Evolutionary conservation across 495 filamentous ascomycete genomes (phyloP), one percentile per base, ranked within the genome.

Genomic region (Penicillium bovifimosum): DNA sequence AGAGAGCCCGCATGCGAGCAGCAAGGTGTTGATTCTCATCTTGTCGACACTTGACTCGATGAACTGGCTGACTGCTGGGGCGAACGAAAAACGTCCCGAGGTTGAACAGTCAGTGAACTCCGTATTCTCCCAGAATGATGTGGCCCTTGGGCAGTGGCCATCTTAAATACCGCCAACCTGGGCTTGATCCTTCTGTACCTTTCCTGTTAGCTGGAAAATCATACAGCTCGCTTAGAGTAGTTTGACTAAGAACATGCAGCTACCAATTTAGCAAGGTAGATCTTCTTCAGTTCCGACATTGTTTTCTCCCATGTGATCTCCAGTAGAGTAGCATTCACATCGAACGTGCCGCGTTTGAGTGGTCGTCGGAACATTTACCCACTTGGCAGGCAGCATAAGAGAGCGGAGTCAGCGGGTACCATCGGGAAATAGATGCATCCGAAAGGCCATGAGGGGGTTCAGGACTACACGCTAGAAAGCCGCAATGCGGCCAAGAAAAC

Each of bases 401-500:
- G 11, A 9, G 33, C 20, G 20, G 44, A 13, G 35, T 20, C 40
- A 41, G 24, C 16, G 18, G 10, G 36, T 44, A 28, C 6, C 6
- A 20, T 47, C 55, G 55, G 55, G 32, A 10, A 47, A 52, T 55
- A 42, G 17, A 47, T 27, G 24, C 46, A 26, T 18, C 56, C 56
- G 52, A 48, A 51, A 32, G 20, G 47, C 36, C 47, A 38, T 43
- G 56, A 55, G 47, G 54, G 54, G 41, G 39, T 35, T 55, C 38
- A 47, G 36, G 6, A 40, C 14, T 34, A 35, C 27, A 55, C 55
- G 38, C 46, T 49, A 9, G 20, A 54, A 50, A 9, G 1, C 55
- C 55, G 55, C n/a, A 13, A 56, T 34, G 32, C 29, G 47, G 55
- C 59, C 55, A 55, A 62, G 59, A 16, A 16, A 50, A 41, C 39